Conservation (phyloP, 371 early-diverging fungal species). For the Mortierella sp. region DNA sequence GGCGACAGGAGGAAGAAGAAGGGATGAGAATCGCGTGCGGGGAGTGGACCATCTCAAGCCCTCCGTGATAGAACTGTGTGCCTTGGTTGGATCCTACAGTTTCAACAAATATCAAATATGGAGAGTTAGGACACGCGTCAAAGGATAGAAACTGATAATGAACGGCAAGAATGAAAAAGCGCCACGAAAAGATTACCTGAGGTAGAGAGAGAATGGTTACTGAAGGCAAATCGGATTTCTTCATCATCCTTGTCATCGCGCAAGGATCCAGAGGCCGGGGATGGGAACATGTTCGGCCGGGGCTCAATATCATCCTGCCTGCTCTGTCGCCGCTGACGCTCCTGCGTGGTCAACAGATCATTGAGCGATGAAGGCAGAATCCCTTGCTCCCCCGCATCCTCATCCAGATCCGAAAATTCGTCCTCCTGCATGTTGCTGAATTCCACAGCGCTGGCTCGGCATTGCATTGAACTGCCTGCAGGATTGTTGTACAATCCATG, state of each 20-base stretch:
- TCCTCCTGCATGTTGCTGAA: slow-evolving; percentile 40
- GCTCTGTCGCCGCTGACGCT: slow-evolving; percentile 61
- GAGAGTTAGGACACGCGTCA: neutral
- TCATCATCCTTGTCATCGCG: slow-evolving; percentile 44
- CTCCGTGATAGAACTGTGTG: neutral
- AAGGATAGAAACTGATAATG: neutral
- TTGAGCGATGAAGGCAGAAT: slow-evolving; percentile 71
- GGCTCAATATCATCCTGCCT: slow-evolving; percentile 31
- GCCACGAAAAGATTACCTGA: neutral
- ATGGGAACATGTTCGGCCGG: slow-evolving; percentile 35
- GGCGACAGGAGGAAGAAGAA: neutral
- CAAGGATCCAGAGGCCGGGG: slow-evolving; percentile 40
- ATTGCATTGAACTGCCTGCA: slow-evolving; percentile 36
- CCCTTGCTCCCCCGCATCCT: slow-evolving; percentile 54
- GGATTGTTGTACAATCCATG: slow-evolving; percentile 23
- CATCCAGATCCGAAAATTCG: slow-evolving; percentile 47
- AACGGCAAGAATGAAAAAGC: neutral
- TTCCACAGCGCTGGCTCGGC: slow-evolving; percentile 31
- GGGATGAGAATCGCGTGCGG: slow-evolving; percentile 29
- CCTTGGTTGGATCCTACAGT: slow-evolving; percentile 19
- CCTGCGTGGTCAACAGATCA: slow-evolving; percentile 68
- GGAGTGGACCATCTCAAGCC: slow-evolving; percentile 6
- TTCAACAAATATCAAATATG: neutral
- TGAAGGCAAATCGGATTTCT: slow-evolving; percentile 10
- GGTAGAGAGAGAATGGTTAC: neutral